phyloP scores from a whole-genome alignment of 768 basidiomycete genomes.

The Postia placenta region DNA sequence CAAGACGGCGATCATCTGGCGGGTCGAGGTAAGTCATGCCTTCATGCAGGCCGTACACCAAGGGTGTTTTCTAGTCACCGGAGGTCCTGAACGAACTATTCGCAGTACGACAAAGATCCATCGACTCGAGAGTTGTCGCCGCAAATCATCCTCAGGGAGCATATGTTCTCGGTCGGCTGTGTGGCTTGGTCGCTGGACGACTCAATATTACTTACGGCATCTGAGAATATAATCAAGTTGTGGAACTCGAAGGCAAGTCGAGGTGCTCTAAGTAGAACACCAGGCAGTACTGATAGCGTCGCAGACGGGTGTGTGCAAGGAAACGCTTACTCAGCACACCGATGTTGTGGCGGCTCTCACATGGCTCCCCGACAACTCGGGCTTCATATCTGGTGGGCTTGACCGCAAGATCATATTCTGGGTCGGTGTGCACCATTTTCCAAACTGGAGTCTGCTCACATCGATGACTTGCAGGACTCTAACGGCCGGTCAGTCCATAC shows the following conservation, averaged over 20 bases:
- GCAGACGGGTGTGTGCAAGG: constrained; percentile 71
- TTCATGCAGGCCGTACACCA: not conserved
- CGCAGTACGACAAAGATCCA: constrained; percentile 40
- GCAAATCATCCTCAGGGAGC: constrained; percentile 63
- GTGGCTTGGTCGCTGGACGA: constrained; percentile 95
- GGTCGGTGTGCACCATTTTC: constrained; percentile 41
- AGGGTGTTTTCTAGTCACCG: not conserved
- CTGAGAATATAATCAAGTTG: constrained; percentile 77
- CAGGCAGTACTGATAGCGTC: constrained; percentile 8
- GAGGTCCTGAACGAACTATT: constrained; percentile 12
- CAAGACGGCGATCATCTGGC: constrained; percentile 85
- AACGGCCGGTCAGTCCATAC: no score
- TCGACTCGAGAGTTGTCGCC: constrained; percentile 54
- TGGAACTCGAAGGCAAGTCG: constrained; percentile 80
- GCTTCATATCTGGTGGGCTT: constrained; percentile 85
- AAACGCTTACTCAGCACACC: constrained; percentile 61
- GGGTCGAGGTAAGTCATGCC: constrained; percentile 56
- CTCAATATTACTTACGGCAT: constrained; percentile 71
- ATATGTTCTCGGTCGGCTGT: constrained; percentile 70
- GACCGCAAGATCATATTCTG: constrained; percentile 81
- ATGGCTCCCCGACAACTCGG: constrained; percentile 85
- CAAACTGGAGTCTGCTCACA: not conserved
- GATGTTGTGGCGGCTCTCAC: constrained; percentile 83
- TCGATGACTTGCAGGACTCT: no score
- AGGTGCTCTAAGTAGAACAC: constrained; percentile 4